These are phyloP conservation scores for Tulasnella sp. DNA, from an alignment of 768 basidiomycete genomes.

Conservation along the genomic window DNA sequence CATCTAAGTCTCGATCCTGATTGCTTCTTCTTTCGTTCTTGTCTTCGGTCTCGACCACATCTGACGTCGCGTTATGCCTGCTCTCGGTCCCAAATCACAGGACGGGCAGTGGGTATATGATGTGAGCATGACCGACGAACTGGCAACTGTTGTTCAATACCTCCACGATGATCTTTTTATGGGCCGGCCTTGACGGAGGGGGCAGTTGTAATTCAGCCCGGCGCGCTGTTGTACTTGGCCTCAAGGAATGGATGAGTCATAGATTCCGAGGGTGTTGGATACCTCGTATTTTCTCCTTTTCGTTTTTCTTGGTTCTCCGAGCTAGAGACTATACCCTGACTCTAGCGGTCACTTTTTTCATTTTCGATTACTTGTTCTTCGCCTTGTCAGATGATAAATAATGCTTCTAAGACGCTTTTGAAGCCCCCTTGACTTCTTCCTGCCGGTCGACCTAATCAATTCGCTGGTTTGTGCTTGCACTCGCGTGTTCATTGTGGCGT, in stretches of 20 bases:
- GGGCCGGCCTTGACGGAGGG: neutral
- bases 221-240: neutral
- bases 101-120: constrained; percentile 12
- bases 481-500: too few species aligned
- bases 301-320: neutral
- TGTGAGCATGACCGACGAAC: neutral
- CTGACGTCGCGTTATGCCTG: neutral
- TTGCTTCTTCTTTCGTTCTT: neutral
- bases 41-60: neutral
- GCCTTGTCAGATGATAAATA: too few species aligned
- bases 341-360: too few species aligned
- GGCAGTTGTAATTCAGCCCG: neutral
- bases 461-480: too few species aligned
- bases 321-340: neutral
- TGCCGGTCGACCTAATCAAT: too few species aligned
- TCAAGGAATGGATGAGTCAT: too few species aligned
- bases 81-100: neutral
- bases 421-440: too few species aligned
- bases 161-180: constrained; percentile 5
- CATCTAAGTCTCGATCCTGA: neutral
- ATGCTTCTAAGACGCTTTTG: too few species aligned
- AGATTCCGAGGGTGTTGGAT: too few species aligned
- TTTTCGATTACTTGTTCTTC: too few species aligned
- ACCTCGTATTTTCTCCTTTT: neutral
- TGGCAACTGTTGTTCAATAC: neutral